Conservation (phyloP, 2,329 filamentous ascomycete genomes). For the Beauveria caledonica region DNA sequence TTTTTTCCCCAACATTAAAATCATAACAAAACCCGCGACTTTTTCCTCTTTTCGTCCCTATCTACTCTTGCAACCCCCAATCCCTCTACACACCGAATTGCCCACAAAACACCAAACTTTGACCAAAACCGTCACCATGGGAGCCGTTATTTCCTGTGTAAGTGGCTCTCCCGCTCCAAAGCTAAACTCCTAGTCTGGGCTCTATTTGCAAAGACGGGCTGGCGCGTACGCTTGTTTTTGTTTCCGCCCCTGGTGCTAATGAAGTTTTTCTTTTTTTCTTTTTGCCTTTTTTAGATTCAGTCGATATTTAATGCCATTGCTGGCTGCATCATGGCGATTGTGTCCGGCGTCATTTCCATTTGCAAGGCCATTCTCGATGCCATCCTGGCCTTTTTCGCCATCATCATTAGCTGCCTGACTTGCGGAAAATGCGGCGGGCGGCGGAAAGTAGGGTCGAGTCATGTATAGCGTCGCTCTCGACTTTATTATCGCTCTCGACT, state of each 20-base stretch:
- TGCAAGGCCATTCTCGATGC: conserved; percentile 60
- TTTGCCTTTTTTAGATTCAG: conserved; percentile 38
- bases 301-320: conserved; percentile 57
- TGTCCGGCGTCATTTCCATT: conserved; percentile 58
- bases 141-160: conserved; percentile 79
- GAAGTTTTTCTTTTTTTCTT: background rate
- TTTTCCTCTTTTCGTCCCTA: background rate
- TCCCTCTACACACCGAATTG: background rate
- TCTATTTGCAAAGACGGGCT: background rate
- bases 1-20: background rate
- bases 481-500: background rate
- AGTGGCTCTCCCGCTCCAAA: conserved; percentile 28
- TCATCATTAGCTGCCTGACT: conserved; percentile 58
- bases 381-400: conserved; percentile 55
- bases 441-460: conserved; percentile 17
- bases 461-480: background rate
- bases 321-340: conserved; percentile 57
- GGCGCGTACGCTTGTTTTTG: background rate
- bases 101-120: background rate
- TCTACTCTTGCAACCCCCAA: background rate
- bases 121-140: conserved; percentile 45
- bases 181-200: background rate
- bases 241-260: background rate
- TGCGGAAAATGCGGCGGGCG: conserved; percentile 34
- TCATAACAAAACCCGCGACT: background rate